phyloP scores from a whole-genome alignment of 495 filamentous ascomycete species.

The Friedmanniomyces simplex region DNA sequence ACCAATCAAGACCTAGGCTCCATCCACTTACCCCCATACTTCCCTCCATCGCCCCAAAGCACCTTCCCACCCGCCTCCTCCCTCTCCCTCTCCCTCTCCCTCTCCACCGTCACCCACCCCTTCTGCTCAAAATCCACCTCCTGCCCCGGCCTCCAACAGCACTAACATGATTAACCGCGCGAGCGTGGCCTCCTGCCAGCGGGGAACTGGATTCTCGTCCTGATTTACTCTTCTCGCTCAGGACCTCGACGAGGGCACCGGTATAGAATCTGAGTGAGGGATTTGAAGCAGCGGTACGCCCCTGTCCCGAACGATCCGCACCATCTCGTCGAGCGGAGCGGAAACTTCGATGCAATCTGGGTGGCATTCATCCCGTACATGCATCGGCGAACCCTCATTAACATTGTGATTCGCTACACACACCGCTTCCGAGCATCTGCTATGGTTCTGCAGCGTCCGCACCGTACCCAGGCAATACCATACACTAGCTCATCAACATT shows the following conservation, averaged over 20 bases:
- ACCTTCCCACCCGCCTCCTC: too few species aligned
- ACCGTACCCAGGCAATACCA: neutral
- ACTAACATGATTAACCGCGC: neutral
- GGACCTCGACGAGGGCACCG: neutral
- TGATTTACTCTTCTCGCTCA: neutral
- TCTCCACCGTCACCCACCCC: too few species aligned
- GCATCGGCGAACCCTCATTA: neutral
- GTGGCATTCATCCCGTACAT: neutral
- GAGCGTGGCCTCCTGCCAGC: neutral
- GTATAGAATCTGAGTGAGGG: neutral
- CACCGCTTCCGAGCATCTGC: neutral
- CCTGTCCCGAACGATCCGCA: neutral
- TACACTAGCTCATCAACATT: neutral
- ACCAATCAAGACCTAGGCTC: too few species aligned
- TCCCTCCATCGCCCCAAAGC: too few species aligned
- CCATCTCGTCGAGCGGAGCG: neutral
- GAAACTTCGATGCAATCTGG: neutral
- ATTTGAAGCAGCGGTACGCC: neutral
- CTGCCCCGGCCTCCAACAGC: neutral
- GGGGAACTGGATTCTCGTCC: neutral
- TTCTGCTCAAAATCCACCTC: too few species aligned
- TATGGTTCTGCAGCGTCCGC: neutral
- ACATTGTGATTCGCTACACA: neutral
- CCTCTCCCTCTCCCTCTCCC: too few species aligned
- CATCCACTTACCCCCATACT: too few species aligned